A percentile compares a stretch with the other conserved stretches of the same genome.
These are phyloP conservation scores for Alternaria atra DNA, from an alignment of 2,329 filamentous ascomycete genomes.

Conservation along the genomic window DNA sequence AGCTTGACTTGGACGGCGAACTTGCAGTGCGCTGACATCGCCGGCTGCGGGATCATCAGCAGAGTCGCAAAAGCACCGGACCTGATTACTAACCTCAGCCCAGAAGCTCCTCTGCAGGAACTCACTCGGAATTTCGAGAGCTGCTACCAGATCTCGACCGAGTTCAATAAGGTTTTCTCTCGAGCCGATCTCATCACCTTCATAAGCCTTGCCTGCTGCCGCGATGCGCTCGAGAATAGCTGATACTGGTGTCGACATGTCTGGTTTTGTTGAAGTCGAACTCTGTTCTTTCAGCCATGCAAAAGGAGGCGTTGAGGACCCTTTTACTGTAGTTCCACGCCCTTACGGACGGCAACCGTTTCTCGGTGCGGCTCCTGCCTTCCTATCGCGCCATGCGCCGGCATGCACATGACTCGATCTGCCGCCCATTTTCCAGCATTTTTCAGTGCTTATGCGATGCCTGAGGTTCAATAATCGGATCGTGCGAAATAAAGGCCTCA, in stretches of 20 bases:
- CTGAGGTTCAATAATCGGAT: too few relatives aligned
- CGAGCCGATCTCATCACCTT: conserved; percentile 45
- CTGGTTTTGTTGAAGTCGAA: too few relatives aligned
- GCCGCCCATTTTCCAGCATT: too few relatives aligned
- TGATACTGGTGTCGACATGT: conserved; percentile 22
- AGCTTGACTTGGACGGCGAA: conserved; percentile 50
- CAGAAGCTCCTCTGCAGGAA: conserved; percentile 50
- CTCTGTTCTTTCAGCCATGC: too few relatives aligned
- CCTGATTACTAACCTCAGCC: conserved; percentile 49
- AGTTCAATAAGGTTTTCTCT: conserved; percentile 52
- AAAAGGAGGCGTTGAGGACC: too few relatives aligned
- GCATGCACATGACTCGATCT: not conserved
- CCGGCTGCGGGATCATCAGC: conserved; percentile 36
- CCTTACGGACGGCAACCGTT: not conserved
- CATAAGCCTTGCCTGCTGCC: conserved; percentile 42
- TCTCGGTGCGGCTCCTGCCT: not conserved
- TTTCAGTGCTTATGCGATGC: too few relatives aligned
- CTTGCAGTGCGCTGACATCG: conserved; percentile 49
- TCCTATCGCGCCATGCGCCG: not conserved
- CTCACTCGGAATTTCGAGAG: conserved; percentile 53
- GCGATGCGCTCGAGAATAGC: conserved; percentile 24
- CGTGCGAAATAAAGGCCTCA: too few relatives aligned
- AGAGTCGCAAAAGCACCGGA: not conserved
- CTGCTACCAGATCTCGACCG: conserved; percentile 46
- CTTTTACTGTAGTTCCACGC: too few relatives aligned